Percentiles rank a stretch among this genome's conserved stretches.
phyloP scores from a whole-genome alignment of 768 basidiomycete genomes.

The Phylloporus sp. region DNA sequence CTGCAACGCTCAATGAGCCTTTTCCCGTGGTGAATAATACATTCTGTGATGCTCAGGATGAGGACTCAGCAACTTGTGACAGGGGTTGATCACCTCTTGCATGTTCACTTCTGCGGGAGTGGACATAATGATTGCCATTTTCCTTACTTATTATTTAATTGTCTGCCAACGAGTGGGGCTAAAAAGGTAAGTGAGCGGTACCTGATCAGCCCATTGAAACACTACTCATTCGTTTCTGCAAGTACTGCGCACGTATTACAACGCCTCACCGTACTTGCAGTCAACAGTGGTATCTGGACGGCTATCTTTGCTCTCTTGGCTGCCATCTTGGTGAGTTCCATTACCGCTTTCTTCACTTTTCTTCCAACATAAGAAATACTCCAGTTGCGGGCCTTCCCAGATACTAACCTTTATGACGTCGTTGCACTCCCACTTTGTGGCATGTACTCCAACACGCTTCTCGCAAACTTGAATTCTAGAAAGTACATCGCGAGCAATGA shows the following conservation, averaged over 20 bases:
- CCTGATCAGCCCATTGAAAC: neutral
- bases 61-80: neutral
- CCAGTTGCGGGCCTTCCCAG: neutral
- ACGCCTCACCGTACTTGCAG: constrained; percentile 8
- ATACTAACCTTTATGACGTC: neutral
- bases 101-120: neutral
- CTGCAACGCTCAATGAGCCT: neutral
- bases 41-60: neutral
- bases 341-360: no score
- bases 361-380: neutral
- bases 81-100: neutral
- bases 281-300: constrained; percentile 40
- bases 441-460: constrained; percentile 15
- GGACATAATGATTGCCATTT: constrained; percentile 5
- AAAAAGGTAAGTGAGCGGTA: neutral
- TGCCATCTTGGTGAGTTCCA: constrained; percentile 7
- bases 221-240: neutral
- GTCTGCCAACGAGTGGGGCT: neutral
- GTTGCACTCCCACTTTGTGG: constrained; percentile 3
- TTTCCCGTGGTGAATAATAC: neutral
- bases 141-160: constrained; percentile 4
- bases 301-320: constrained; percentile 47
- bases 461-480: constrained; percentile 15
- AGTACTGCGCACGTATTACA: constrained; percentile 9
- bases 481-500: neutral